A percentile compares a stretch with the other conserved stretches of the same genome.
These are phyloP conservation scores for Hirschfeldia incana DNA, from an alignment of 345 rosid species.

Conservation along the genomic window DNA sequence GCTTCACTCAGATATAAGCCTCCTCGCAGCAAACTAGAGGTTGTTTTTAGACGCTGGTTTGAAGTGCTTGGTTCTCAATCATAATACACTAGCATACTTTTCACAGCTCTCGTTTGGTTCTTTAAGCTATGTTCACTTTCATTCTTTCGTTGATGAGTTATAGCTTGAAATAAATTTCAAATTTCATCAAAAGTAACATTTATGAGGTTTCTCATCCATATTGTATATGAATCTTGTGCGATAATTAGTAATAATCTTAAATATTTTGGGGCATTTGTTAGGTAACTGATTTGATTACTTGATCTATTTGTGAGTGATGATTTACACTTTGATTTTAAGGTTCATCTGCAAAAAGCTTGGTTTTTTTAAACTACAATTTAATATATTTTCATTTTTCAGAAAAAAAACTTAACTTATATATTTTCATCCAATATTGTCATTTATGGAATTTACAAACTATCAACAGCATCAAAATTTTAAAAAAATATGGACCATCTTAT, in stretches of 20 bases:
- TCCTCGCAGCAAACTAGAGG: no score
- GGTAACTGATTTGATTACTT: conserved; percentile 13
- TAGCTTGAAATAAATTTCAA: no score
- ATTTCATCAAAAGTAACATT: no score
- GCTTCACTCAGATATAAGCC: no score
- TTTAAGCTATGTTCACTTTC: no score
- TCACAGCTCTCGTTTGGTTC: no score
- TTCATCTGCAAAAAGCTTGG: background rate
- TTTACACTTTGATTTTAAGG: background rate
- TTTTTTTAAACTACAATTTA: background rate
- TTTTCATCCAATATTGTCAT: background rate
- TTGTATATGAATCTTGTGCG: background rate
- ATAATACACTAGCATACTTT: no score
- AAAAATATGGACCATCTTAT: background rate
- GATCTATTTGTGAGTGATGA: conserved; percentile 4
- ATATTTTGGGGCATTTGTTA: conserved; percentile 4
- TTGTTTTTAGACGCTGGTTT: no score
- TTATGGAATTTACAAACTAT: background rate
- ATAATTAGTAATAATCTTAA: conserved; percentile 2
- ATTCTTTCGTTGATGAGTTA: no score
- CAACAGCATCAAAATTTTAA: background rate
- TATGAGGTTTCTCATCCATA: background rate
- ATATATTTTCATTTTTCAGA: background rate
- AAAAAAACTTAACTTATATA: background rate
- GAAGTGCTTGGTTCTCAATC: no score